Percentiles rank a stretch among this genome's conserved stretches.
Conservation (phyloP, 805 yeast genomes). For the Candida boidinii region DNA sequence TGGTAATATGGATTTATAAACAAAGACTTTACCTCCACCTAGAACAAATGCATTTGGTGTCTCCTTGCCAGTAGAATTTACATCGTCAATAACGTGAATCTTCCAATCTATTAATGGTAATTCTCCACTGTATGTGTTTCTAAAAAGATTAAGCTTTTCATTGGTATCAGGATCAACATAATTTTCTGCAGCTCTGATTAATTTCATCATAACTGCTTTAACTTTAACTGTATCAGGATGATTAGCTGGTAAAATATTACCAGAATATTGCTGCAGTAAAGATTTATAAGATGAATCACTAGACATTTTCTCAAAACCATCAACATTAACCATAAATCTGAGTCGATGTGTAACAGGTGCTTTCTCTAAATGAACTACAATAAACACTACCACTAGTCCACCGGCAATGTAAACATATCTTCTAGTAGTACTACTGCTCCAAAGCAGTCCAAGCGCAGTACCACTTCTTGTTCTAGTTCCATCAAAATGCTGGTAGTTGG, state of each 20-base stretch:
- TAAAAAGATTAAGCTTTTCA: slow-evolving; percentile 16
- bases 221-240: slow-evolving; percentile 57
- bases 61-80: slow-evolving; percentile 35
- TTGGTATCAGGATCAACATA: slow-evolving; percentile 26
- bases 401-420: slow-evolving; percentile 23
- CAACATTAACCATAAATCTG: slow-evolving; percentile 66
- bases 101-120: slow-evolving; percentile 50
- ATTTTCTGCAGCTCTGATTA: slow-evolving; percentile 50
- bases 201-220: slow-evolving; percentile 49
- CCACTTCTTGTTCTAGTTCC: slow-evolving; percentile 2
- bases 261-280: slow-evolving; percentile 44
- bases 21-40: slow-evolving; percentile 94
- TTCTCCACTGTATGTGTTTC: slow-evolving; percentile 13
- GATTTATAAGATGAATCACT: slow-evolving; percentile 61
- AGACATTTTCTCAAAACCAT: slow-evolving; percentile 49
- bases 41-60: slow-evolving; percentile 97
- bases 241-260: slow-evolving; percentile 46
- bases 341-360: slow-evolving; percentile 76
- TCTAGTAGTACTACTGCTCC: not conserved
- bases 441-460: not conserved
- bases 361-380: slow-evolving; percentile 51
- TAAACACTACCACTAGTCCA: slow-evolving; percentile 28
- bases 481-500: slow-evolving; percentile 18
- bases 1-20: slow-evolving; percentile 69
- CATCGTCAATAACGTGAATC: slow-evolving; percentile 67